Evolutionary conservation across 192 early-diverging fungal genomes (phyloP).

Genomic region (Mortierella alpina): DNA sequence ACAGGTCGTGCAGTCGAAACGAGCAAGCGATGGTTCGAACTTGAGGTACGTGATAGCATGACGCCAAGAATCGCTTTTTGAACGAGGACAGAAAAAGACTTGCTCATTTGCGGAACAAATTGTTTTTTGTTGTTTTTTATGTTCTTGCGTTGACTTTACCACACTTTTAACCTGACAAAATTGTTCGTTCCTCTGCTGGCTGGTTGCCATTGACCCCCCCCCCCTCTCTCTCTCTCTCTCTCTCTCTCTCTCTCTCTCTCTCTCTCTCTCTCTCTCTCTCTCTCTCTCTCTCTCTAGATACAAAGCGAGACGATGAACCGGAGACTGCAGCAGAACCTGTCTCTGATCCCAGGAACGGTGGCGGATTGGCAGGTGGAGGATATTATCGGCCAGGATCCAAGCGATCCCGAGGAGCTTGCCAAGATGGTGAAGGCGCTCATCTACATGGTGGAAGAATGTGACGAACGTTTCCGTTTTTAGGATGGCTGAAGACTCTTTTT

Average conservation of each 20-base stretch:
- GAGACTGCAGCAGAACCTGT: slow-evolving; percentile 16
- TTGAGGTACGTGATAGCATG: slow-evolving; percentile 29
- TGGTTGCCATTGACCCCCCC: no score
- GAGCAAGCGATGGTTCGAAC: slow-evolving; percentile 39
- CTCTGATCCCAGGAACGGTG: slow-evolving; percentile 25
- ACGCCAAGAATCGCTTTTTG: no score
- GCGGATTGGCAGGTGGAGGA: slow-evolving; percentile 31
- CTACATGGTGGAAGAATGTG: slow-evolving; percentile 32
- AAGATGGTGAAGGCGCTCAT: slow-evolving; percentile 25
- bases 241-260: no score
- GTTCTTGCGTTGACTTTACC: not conserved
- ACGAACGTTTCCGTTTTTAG: slow-evolving; percentile 1
- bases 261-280: no score
- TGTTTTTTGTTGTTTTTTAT: no score
- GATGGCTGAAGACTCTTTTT: not conserved
- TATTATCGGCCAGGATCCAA: slow-evolving; percentile 13
- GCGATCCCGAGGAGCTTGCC: slow-evolving; percentile 11
- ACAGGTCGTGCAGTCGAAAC: slow-evolving; percentile 7
- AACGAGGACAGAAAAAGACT: not conserved
- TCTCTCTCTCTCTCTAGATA: slow-evolving; percentile 15
- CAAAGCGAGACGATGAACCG: slow-evolving; percentile 11
- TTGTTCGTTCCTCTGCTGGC: no score
- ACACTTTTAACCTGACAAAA: no score
- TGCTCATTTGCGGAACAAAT: not conserved
- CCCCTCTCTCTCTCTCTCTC: no score